Percentiles rank a stretch among this genome's conserved stretches.
Evolutionary conservation across 2,329 filamentous ascomycete genomes (phyloP).

Genomic region (Aspergillus versicolor): DNA sequence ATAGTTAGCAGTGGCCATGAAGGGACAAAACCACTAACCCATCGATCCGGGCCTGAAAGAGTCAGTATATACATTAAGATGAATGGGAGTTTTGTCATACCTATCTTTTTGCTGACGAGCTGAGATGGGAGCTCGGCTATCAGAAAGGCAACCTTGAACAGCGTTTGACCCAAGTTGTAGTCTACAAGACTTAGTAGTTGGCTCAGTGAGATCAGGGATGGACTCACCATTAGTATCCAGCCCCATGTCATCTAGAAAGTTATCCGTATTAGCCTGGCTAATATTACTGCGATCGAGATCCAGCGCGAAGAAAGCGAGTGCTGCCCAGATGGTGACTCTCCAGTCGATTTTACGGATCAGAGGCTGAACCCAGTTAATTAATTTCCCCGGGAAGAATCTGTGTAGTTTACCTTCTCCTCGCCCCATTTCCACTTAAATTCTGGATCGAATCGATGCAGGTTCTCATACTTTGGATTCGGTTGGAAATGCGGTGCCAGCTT

Average conservation of each 20-base stretch:
- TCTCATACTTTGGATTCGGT: slow-evolving; percentile 34
- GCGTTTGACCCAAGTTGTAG: slow-evolving; percentile 31
- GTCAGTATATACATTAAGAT: neutral
- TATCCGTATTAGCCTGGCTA: slow-evolving; percentile 26
- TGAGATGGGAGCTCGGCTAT: slow-evolving; percentile 21
- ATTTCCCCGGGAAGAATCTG: neutral
- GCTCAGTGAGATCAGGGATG: neutral
- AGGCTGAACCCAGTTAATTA: neutral
- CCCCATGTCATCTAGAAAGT: slow-evolving; percentile 25
- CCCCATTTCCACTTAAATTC: slow-evolving; percentile 28
- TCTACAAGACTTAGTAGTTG: slow-evolving; percentile 8
- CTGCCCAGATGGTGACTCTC: slow-evolving; percentile 38
- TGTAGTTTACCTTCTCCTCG: slow-evolving; percentile 22
- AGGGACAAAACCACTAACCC: neutral
- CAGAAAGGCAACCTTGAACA: slow-evolving; percentile 30
- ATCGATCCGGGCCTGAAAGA: neutral
- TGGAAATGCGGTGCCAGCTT: slow-evolving; percentile 34
- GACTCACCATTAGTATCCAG: slow-evolving; percentile 26
- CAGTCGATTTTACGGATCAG: slow-evolving; percentile 29
- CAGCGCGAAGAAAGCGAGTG: slow-evolving; percentile 47
- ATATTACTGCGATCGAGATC: slow-evolving; percentile 30
- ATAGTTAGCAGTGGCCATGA: neutral
- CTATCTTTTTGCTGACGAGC: neutral
- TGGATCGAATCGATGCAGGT: slow-evolving; percentile 38
- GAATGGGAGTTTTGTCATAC: neutral